Percentiles rank a stretch among this genome's conserved stretches.
Evolutionary conservation across 148 eudicot genomes (phyloP).

Genomic region (Fagopyrum esculentum): DNA sequence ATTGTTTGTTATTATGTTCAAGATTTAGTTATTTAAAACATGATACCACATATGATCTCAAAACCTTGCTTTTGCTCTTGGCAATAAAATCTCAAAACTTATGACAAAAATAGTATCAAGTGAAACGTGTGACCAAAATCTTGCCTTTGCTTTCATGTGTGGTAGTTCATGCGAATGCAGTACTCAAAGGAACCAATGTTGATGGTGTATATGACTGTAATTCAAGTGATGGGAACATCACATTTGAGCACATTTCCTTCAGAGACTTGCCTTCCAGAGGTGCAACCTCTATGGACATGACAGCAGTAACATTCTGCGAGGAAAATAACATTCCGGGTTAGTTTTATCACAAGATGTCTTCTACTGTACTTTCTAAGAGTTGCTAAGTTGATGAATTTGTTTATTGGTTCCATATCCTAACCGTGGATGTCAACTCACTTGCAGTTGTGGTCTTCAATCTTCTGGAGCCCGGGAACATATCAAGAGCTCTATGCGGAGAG

Average conservation of each 20-base stretch:
- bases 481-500: conserved; percentile 86
- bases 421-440: background rate
- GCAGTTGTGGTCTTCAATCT: conserved; percentile 84
- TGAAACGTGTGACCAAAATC: background rate
- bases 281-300: conserved; percentile 70
- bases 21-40: background rate
- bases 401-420: background rate
- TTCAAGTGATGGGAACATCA: conserved; percentile 42
- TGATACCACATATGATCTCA: background rate
- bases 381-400: background rate
- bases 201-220: conserved; percentile 65
- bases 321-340: conserved; percentile 87
- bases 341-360: conserved; percentile 14
- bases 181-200: conserved; percentile 74
- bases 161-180: conserved; percentile 83
- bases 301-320: conserved; percentile 83
- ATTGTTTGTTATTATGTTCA: background rate
- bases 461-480: conserved; percentile 83
- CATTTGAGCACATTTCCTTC: conserved; percentile 81
- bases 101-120: background rate
- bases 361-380: background rate
- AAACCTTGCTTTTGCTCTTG: background rate
- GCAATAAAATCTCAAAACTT: background rate
- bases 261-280: conserved; percentile 78
- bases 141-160: background rate